Evolutionary conservation across 768 basidiomycete species (phyloP), one percentile per base, ranked within the genome.

Genomic region (Tulasnella sp.): DNA sequence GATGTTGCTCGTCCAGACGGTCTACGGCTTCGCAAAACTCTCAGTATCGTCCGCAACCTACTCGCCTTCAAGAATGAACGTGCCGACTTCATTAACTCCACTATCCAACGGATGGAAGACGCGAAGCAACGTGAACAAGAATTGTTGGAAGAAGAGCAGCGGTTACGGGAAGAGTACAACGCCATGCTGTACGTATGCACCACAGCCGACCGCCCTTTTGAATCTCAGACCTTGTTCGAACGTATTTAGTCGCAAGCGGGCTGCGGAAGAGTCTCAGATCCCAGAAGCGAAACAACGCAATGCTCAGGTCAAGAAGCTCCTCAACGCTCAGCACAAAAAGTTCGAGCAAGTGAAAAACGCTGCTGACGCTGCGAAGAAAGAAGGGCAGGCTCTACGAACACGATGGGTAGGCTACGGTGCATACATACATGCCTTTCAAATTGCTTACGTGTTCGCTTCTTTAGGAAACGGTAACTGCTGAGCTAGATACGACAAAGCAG

Each of bases 31-130:
- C 87, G 91, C 39, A 87, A 88, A 74, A 86, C 93, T 55, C 88
- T 98, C 80, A 94, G 93, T 46, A 94, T 92, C 2, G 92, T 97
- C 81, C 93, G 96, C 86, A 98, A 98, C 84, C 94, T 96, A 83
- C 89, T 95, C 84, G 94, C 94, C 84, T 97, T 96, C 83, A 91
- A 90, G 18, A 92, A 91, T 81, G 92, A 94, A 80, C 91, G 90
- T 81, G 86, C 88, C 55, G 83, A 87, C 2, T 90, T 92, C 79
- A 86, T 92, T 23, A 74, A 75, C 18, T 61, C 51, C 23, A 77
- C 48, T 35, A 72, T 48, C 20, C 71, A 82, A 80, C 73, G 82
- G 83, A 37, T 81, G 82, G 77, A 80, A 81, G 79, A 80, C 23
- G 79, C 74, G 11, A 61, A 71, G 48, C 23, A 57, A 35, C 72